Conservation (phyloP, 805 yeast species). For the Naumovozyma castellii region DNA sequence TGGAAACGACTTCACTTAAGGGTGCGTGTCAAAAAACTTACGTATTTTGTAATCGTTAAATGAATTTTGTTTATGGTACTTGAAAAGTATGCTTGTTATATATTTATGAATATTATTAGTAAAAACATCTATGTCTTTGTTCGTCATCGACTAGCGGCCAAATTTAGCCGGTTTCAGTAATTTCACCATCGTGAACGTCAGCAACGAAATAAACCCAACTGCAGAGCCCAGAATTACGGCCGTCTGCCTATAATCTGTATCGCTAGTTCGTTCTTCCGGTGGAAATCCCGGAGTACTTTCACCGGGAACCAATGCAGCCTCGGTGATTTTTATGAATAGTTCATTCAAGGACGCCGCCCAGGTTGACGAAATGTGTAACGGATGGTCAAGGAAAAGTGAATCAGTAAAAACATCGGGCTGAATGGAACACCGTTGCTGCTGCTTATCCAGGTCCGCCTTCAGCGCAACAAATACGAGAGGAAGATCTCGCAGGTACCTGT, state of each 20-base stretch:
- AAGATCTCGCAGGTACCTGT: slow-evolving; percentile 49
- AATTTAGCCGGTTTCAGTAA: slow-evolving; percentile 8
- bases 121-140: no score
- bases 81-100: background rate
- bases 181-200: slow-evolving; percentile 58
- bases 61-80: no score
- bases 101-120: background rate
- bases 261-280: slow-evolving; percentile 41
- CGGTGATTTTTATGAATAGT: slow-evolving; percentile 75
- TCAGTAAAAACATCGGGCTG: slow-evolving; percentile 86
- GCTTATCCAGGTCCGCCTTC: slow-evolving; percentile 92
- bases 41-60: background rate
- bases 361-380: slow-evolving; percentile 79
- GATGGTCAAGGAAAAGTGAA: slow-evolving; percentile 58
- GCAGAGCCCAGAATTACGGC: slow-evolving; percentile 61
- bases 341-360: slow-evolving; percentile 87
- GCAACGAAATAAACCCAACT: slow-evolving; percentile 52
- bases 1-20: slow-evolving; percentile 14
- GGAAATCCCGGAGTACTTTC: slow-evolving; percentile 70
- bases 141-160: no score
- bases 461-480: slow-evolving; percentile 87
- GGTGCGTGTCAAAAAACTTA: background rate
- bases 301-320: slow-evolving; percentile 75
- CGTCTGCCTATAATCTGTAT: slow-evolving; percentile 38
- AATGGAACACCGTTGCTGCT: slow-evolving; percentile 75